These are phyloP conservation scores for Hippophae tibetana DNA, from an alignment of 306 rosid genomes.

Conservation along the genomic window DNA sequence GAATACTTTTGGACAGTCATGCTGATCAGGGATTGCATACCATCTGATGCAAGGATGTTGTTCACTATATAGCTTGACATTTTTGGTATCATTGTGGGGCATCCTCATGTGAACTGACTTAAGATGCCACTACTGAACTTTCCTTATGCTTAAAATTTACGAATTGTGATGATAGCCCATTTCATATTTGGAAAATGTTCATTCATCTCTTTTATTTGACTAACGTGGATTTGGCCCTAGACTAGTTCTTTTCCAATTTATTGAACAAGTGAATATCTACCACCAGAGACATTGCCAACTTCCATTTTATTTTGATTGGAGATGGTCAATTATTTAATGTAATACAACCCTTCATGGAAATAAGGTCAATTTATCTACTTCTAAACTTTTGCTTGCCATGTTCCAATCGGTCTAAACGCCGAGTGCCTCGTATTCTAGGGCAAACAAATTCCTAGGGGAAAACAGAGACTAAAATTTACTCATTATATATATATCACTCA, in stretches of 20 bases:
- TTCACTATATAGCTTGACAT: not conserved
- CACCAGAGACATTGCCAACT: not conserved
- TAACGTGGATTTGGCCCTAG: not conserved
- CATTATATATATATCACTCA: too few species aligned
- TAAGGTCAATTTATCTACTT: not conserved
- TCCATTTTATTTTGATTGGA: not conserved
- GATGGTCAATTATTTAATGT: too few species aligned
- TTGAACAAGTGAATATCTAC: not conserved
- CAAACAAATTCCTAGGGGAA: too few species aligned
- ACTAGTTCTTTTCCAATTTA: too few species aligned
- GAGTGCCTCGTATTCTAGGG: not conserved
- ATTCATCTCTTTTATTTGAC: not conserved
- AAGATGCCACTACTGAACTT: too few species aligned
- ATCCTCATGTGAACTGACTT: too few species aligned
- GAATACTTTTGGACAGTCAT: not conserved
- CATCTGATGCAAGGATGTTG: not conserved
- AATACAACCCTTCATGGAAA: not conserved
- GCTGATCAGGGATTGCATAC: not conserved
- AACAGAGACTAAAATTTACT: too few species aligned
- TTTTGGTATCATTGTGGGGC: too few species aligned
- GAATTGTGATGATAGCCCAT: too few species aligned
- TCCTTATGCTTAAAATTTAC: too few species aligned
- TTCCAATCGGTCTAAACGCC: not conserved
- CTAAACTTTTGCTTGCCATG: not conserved
- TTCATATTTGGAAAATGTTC: not conserved